phyloP scores from a whole-genome alignment of 257 asterid species.

The Euphrasia confusa region DNA sequence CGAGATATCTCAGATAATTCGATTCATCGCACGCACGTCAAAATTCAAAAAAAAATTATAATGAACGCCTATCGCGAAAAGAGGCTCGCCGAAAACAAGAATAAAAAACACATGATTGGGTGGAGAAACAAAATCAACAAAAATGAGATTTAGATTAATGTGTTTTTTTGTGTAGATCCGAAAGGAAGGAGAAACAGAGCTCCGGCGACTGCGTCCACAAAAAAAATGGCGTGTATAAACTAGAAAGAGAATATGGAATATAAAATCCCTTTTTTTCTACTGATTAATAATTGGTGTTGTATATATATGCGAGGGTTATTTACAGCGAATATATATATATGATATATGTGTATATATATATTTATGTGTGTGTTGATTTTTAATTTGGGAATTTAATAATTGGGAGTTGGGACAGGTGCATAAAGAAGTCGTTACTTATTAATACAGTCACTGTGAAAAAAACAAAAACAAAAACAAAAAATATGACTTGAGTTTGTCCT shows the following conservation, averaged over 20 bases:
- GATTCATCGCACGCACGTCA: conserved; percentile 18
- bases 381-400: conserved; percentile 19
- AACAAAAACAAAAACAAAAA: too few relatives aligned
- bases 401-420: conserved; percentile 20
- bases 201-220: conserved; percentile 59
- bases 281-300: conserved; percentile 14
- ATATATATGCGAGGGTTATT: background rate
- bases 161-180: conserved; percentile 29
- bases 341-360: too few relatives aligned
- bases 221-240: conserved; percentile 19
- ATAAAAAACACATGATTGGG: background rate
- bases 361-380: background rate
- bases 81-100: conserved; percentile 28
- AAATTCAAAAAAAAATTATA: background rate
- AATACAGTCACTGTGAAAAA: too few relatives aligned
- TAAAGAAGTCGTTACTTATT: too few relatives aligned
- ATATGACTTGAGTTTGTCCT: too few relatives aligned
- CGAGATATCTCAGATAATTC: conserved; percentile 25
- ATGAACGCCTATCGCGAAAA: conserved; percentile 21
- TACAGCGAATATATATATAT: conserved; percentile 19
- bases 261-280: background rate
- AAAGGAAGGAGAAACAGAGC: conserved; percentile 27
- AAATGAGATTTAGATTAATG: conserved; percentile 13
- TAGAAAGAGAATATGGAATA: conserved; percentile 29
- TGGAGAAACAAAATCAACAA: conserved; percentile 11